These are phyloP conservation scores for Candida xyloterini DNA, from an alignment of 805 yeast species.

Conservation along the genomic window DNA sequence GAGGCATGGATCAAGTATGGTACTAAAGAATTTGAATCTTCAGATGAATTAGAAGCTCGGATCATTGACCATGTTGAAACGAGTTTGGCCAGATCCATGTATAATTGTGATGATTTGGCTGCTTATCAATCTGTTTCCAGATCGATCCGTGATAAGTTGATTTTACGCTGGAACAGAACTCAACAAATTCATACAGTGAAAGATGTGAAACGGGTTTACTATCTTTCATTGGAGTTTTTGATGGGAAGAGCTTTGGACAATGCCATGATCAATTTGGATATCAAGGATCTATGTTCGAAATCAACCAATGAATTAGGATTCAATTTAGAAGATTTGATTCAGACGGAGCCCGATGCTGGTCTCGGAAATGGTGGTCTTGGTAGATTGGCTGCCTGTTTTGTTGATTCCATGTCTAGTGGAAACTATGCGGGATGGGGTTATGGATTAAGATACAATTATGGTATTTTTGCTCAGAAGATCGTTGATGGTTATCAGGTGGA, in stretches of 20 bases:
- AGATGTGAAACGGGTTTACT: conserved; percentile 84
- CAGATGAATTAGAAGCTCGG: conserved; percentile 58
- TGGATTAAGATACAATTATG: conserved; percentile 89
- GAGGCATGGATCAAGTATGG: conserved; percentile 73
- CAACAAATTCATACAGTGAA: conserved; percentile 84
- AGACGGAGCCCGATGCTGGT: conserved; percentile 91
- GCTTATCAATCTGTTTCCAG: conserved; percentile 88
- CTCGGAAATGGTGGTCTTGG: conserved; percentile 96
- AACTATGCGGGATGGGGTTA: conserved; percentile 96
- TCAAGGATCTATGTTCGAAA: conserved; percentile 54
- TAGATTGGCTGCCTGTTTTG: conserved; percentile 89
- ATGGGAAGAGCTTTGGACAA: conserved; percentile 97
- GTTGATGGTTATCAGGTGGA: conserved; percentile 93
- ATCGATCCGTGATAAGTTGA: conserved; percentile 73
- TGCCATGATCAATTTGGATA: conserved; percentile 78
- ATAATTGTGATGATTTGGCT: conserved; percentile 88
- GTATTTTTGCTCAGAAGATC: conserved; percentile 86
- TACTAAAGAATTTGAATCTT: conserved; percentile 45
- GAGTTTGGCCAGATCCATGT: conserved; percentile 83
- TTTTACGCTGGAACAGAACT: conserved; percentile 88
- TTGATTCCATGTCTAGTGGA: conserved; percentile 82
- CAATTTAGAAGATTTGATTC: conserved; percentile 78
- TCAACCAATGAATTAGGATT: conserved; percentile 77
- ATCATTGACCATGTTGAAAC: conserved; percentile 89
- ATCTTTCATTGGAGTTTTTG: conserved; percentile 80